Evolutionary conservation across 441 rosid species (phyloP).

Genomic region (Adansonia grandidieri): DNA sequence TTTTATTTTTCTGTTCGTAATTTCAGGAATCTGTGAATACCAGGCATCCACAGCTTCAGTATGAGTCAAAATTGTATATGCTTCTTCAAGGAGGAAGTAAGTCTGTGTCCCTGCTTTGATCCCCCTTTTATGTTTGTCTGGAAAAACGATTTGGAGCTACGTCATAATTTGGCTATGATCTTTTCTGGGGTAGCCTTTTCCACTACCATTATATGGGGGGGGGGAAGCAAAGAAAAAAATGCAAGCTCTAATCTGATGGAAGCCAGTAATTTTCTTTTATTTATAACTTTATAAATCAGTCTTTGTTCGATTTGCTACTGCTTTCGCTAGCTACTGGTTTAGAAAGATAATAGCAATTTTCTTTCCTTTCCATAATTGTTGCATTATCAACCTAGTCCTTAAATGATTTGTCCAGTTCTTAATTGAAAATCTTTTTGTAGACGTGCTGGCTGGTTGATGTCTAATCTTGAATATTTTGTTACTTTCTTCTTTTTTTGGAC

Average conservation of each 20-base stretch:
- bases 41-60: conserved; percentile 97
- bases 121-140: background rate
- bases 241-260: background rate
- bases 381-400: background rate
- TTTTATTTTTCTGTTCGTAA: conserved; percentile 17
- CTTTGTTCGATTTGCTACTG: background rate
- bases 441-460: background rate
- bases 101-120: conserved; percentile 32
- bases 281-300: conserved; percentile 1
- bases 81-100: conserved; percentile 98
- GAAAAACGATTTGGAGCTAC: background rate
- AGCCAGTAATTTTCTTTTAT: conserved; percentile 2
- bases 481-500: background rate
- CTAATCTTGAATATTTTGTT: background rate
- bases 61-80: conserved; percentile 95
- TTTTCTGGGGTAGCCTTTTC: background rate
- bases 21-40: conserved; percentile 90
- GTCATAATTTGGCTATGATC: conserved; percentile 7
- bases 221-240: background rate
- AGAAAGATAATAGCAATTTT: conserved; percentile 15
- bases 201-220: background rate
- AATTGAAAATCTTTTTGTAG: background rate
- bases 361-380: background rate
- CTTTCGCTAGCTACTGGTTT: background rate
- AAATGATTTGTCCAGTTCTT: background rate